Percentiles rank a stretch among this genome's conserved stretches.
Conservation (phyloP, 1,284 basidiomycete species). For the Heterobasidion annosum region DNA sequence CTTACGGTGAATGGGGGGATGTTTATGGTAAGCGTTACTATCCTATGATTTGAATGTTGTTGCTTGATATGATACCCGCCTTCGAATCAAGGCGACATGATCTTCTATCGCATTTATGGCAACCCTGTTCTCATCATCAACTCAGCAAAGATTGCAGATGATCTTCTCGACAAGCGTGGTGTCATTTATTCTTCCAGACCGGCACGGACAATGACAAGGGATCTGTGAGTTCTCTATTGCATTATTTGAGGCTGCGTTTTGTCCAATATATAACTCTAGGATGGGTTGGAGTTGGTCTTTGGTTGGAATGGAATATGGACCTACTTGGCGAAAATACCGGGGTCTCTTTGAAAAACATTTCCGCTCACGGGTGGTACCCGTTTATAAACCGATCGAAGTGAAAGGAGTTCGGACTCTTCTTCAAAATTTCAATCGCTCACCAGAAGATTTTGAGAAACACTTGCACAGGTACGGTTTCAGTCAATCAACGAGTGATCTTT, state of each 20-base stretch:
- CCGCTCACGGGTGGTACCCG: neutral
- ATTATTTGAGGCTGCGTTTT: neutral
- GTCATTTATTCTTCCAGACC: constrained; percentile 29
- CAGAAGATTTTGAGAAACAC: neutral
- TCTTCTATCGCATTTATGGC: neutral
- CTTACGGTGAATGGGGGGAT: neutral
- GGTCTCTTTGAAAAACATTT: neutral
- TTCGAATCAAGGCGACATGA: neutral
- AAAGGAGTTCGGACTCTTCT: neutral
- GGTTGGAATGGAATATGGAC: neutral
- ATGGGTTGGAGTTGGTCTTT: neutral
- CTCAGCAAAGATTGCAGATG: constrained; percentile 27
- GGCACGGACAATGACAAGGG: constrained; percentile 32
- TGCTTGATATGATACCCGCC: neutral
- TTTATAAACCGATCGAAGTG: neutral
- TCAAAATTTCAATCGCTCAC: neutral
- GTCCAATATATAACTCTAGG: neutral
- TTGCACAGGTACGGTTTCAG: neutral
- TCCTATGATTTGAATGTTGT: neutral
- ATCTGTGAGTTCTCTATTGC: constrained; percentile 24
- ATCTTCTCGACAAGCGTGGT: constrained; percentile 31
- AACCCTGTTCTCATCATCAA: constrained; percentile 38
- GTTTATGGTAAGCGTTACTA: neutral
- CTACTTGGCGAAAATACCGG: neutral
- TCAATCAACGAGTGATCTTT: neutral